Base-by-base conservation (phyloP, 306 rosid species). In the Glycine soja region DNA sequence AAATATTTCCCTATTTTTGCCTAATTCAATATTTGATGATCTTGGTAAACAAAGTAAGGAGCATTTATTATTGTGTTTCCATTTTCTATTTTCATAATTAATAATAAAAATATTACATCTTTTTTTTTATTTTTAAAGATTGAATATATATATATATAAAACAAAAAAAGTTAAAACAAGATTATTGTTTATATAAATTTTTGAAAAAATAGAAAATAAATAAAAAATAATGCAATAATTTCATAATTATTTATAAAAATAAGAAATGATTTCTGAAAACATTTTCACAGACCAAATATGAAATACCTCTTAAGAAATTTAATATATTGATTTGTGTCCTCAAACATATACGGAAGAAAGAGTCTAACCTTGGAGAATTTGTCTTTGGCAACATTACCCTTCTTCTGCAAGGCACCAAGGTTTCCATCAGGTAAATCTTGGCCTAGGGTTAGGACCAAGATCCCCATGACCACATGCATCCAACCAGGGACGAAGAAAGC, bases 381-480 rank as follows among this genome's bases (percentile, higher is more conserved):
- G 88, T 95, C 99, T 76, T 81, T 93, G 43, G 94, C 87, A 42
- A 91, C 92, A 2, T 89, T 59, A 19, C 99, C 99, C 74, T 80
- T 89, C 90, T 91, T 93, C 77, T 91, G 97, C 0, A 95, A 76
- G 15, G 91, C 70, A 62, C 78, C 53, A 10, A 95, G 97, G 80
- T 95, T 95, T 1, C 99, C 99, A 81, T 95, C 97, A 0, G 98
- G 97, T 76, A 90, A 86, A 77, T 95, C 97, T 48, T 91, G 99
- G 66, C 97, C 99, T n/a, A 95, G 88, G 2, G 95, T 90, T 47
- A 95, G 61, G 59, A 95, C 97, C 40, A 92, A 2, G 74, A 92
- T 74, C 12, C 99, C 99, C 94, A 81, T 93, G 48, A 90, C 79
- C 2, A 91, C 24, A 85, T 93, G 92, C 69, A 91, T 40, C 86